Evolutionary conservation across 2,329 filamentous ascomycete genomes (phyloP), one percentile per base, ranked within the genome.

Genomic region (Phoma sp.): DNA sequence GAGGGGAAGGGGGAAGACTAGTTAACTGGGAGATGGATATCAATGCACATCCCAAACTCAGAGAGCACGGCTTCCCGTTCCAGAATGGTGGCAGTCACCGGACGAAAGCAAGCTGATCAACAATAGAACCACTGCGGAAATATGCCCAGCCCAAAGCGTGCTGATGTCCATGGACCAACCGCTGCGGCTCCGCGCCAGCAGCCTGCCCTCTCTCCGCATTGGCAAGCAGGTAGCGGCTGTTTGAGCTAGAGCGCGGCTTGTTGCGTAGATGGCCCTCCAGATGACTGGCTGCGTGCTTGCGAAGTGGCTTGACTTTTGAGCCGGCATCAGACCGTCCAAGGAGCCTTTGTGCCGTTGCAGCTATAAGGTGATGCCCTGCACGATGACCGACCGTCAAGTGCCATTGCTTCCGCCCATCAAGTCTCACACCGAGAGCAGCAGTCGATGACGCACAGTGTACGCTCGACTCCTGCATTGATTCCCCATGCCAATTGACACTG

Each of bases 81-180:
- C 43, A 61, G 55, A 47, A 55, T 46, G 57, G 61, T 40, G 22
- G 47, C 59, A 61, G 57, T 49, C 50, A 39, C 46, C 64, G 64
- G 64, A 67, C 64, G 55, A 66, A 65, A 57, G 65, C 57, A 59
- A 64, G 57, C 44, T 24, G 60, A 67, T 65, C 61, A 60, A 48
- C 54, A 58, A 46, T 24, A 24, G 6, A 6, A 27, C 29, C 45
- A 32, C 35, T 48, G 55, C 54, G 57, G 46, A 59, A 57, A 39
- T 45, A 44, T 48, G 36, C 50, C 59, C 17, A 17, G 17, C 17
- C 50, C 49, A 43, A 45, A 35, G 44, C 40, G 51, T 36, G 43
- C 46, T 53, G 46, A 44, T 36, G 39, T 36, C 47, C 52, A 62
- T 9, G 51, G 51, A 47, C 57, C 58, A 61, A 67, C 61, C 60